Base-by-base conservation (phyloP, 1,284 basidiomycete genomes). In the Ustilago nuda region DNA sequence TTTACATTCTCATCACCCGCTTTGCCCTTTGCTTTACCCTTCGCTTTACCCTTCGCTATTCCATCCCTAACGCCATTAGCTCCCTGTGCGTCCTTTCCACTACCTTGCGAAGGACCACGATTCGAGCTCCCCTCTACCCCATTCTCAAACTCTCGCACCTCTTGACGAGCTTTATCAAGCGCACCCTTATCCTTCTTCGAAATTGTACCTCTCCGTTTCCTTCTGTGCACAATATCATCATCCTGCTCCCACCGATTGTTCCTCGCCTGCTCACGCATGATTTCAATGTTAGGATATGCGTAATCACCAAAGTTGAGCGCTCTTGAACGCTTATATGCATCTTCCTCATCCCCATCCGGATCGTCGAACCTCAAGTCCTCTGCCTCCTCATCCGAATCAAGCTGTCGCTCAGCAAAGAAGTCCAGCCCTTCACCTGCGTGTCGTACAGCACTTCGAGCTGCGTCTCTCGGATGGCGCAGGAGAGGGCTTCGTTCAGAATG, bases 291-390 rank as follows among this genome's bases (percentile, higher is more conserved):
- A 0, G 94, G 94, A 84, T 96, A 97, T 78, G 92, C 91, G 82
- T 95, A 94, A 87, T 98, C 94, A 9, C 96, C 97, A 80, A 96
- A 94, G 27, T 94, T 87, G 61, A 93, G 92, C 73, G 89, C 89
- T 78, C 90, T 89, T 80, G 92, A 91, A 57, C 92, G 89, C 19
- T 87, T 87, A 80, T 91, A 95, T 51, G 95, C 86, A 70, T 93
- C 91, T 33, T 84, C 78, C 86, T 95, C 91, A 66, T 87, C 88
- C 45, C 89, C 87, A 77, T 92, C 89, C 66, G 89, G 83, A 41
- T 90, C 90, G 4, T 89, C 91, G 79, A 92, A 92, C 17, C 89
- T 89, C 48, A 93, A 83, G 83, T 89, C 69, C 90, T 91, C 83
- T 27, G 84, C 85, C 76, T 81, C 75, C 48, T 82, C 78, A 43